Evolutionary conservation across 148 eudicot species (phyloP), one percentile per base, ranked within the genome.

Genomic region (Suaeda aralocaspica): DNA sequence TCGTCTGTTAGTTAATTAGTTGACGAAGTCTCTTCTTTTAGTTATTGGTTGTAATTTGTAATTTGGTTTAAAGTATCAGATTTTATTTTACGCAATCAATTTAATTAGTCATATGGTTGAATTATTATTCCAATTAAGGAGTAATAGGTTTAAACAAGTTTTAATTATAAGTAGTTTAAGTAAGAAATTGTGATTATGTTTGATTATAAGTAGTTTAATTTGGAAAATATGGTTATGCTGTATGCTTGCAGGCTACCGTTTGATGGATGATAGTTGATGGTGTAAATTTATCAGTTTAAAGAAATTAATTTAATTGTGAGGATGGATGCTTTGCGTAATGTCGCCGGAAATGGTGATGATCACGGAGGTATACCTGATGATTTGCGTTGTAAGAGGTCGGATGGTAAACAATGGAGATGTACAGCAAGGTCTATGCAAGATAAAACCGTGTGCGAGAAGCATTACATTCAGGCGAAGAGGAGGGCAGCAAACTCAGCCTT

Each of bases 401-500:
- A 93, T 83, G 96, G 96, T 67, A 93, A 90, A 66, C 98, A 90
- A 63, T 93, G 98, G 98, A 88, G 98, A 83, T 93, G 98, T 80
- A 91, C 96, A 16, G 96, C 95, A 49, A 78, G 88, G 94, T 93
- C 96, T 68, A 93, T 93, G 98, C 98, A 92, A 11, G 98, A 93
- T 73, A 93, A 93, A 73, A 93, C 95, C 10, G 98, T 90, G 24
- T 93, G 98, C 62, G 98, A 93, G 74, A 93, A 93, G 82, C 98
- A 93, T 76, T 93, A 93, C 77, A 82, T 88, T 73, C 98, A 93
- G 79, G 98, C 98, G 7, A 90, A 93, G 79, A 93, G 90, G 82
- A 93, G 98, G 84, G 98, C 96, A 34, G 98, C 96, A 22, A 90
- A 84, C 79, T 93, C 96, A 73, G 96, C 98, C 2, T 39, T 88